Evolutionary conservation across 2,329 filamentous ascomycete species (phyloP).

Genomic region (Verticillium zaregamsianum): DNA sequence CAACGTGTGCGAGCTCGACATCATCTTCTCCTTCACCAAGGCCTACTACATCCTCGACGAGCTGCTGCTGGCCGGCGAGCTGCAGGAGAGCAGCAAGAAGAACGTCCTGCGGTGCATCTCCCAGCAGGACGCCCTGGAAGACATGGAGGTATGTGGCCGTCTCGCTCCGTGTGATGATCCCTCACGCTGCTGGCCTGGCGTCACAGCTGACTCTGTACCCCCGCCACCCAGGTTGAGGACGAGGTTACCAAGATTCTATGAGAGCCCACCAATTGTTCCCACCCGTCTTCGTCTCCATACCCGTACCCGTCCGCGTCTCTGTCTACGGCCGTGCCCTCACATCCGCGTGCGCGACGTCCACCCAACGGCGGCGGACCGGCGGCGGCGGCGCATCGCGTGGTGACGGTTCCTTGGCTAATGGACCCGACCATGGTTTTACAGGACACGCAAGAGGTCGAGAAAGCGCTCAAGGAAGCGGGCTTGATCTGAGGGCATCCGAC

Average conservation of each 20-base stretch:
- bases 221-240: constrained; percentile 68
- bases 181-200: constrained; percentile 4
- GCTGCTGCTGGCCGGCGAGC: constrained; percentile 87
- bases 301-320: not conserved
- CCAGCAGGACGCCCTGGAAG: constrained; percentile 95
- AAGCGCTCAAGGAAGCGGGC: constrained; percentile 33
- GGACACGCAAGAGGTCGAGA: constrained; percentile 29
- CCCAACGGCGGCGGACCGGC: not conserved
- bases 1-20: constrained; percentile 98
- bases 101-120: constrained; percentile 94
- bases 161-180: not conserved
- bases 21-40: constrained; percentile 99
- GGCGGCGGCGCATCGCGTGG: constrained; percentile 4
- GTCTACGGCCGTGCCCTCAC: not conserved
- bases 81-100: constrained; percentile 99
- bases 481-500: constrained; percentile 27
- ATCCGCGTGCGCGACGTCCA: not conserved
- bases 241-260: constrained; percentile 90
- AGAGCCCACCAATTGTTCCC: constrained; percentile 18
- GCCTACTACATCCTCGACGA: constrained; percentile 99
- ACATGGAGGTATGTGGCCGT: constrained; percentile 79
- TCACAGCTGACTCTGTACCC: constrained; percentile 44
- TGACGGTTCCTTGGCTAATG: constrained; percentile 16
- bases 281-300: not conserved
- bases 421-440: constrained; percentile 17